phyloP scores from a whole-genome alignment of 768 basidiomycete species.

The Chalciporus sphaerocephalus region DNA sequence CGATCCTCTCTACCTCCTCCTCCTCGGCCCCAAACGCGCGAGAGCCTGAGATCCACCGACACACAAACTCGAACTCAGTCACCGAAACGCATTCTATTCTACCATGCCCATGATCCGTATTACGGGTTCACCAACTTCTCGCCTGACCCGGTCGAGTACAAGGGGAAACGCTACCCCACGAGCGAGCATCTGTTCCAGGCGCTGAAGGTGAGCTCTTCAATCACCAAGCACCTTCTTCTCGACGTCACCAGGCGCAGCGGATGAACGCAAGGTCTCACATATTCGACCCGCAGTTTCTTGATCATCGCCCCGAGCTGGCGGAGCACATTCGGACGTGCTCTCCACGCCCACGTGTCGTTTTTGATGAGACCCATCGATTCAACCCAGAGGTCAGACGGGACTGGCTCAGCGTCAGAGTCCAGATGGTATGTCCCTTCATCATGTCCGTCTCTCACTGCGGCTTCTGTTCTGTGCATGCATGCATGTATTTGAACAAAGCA shows the following conservation, averaged over 20 bases:
- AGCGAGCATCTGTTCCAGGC: conserved; percentile 48
- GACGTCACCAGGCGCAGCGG: background rate
- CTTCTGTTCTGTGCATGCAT: conserved; percentile 13
- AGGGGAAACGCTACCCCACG: conserved; percentile 39
- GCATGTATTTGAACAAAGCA: conserved; percentile 5
- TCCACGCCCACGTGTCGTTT: conserved; percentile 29
- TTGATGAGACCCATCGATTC: conserved; percentile 34
- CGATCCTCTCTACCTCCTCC: conserved; percentile 4
- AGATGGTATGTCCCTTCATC: conserved; percentile 23
- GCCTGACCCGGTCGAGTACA: conserved; percentile 37
- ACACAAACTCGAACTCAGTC: background rate
- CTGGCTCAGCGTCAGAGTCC: conserved; percentile 31
- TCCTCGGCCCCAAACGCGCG: conserved; percentile 17
- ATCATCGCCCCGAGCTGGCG: conserved; percentile 33
- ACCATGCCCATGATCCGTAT: conserved; percentile 29
- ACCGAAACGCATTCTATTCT: conserved; percentile 30
- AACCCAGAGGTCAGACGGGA: conserved; percentile 35
- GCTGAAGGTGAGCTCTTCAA: conserved; percentile 32
- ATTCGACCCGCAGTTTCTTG: conserved; percentile 26
- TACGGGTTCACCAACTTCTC: conserved; percentile 46
- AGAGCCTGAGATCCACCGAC: background rate
- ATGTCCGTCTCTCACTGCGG: background rate
- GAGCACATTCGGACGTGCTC: conserved; percentile 35
- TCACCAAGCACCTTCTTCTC: background rate
- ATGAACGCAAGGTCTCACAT: conserved; percentile 11